A percentile compares a stretch with the other conserved stretches of the same genome.
Conservation (phyloP, 1,284 basidiomycete species). For the Ceratorhiza oryzae-sativae region DNA sequence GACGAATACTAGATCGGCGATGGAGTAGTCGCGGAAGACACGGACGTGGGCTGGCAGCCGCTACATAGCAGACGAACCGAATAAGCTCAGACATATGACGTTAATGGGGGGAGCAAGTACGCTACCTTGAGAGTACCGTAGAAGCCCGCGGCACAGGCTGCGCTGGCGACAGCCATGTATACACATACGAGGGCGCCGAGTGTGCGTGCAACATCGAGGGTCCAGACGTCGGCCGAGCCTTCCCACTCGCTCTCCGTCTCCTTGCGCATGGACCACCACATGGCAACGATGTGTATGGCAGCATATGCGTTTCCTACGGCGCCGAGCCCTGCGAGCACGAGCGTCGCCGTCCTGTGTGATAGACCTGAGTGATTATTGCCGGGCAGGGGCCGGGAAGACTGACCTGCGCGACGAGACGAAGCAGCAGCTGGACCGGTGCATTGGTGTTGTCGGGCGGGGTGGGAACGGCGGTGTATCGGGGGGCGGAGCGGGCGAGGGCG, state of each 20-base stretch:
- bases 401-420: constrained; percentile 22
- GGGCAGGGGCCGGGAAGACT: neutral
- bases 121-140: constrained; percentile 75
- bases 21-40: constrained; percentile 73
- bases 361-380: neutral
- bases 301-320: constrained; percentile 62
- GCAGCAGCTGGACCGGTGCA: constrained; percentile 24
- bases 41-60: constrained; percentile 62
- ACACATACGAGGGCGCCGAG: constrained; percentile 68
- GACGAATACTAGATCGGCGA: constrained; percentile 74
- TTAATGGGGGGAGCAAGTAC: constrained; percentile 36
- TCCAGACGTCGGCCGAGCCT: constrained; percentile 63
- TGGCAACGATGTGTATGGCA: constrained; percentile 62
- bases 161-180: constrained; percentile 69
- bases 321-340: constrained; percentile 64
- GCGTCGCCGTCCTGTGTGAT: constrained; percentile 41
- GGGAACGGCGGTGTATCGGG: constrained; percentile 3
- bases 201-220: constrained; percentile 65
- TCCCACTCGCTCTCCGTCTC: constrained; percentile 66
- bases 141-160: constrained; percentile 67
- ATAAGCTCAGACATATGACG: constrained; percentile 6
- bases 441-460: neutral
- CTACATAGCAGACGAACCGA: constrained; percentile 50
- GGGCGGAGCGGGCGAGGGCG: neutral
- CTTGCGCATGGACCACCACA: constrained; percentile 65